Conservation (phyloP, 495 filamentous ascomycete species). For the Thermochaetoides thermophila region DNA sequence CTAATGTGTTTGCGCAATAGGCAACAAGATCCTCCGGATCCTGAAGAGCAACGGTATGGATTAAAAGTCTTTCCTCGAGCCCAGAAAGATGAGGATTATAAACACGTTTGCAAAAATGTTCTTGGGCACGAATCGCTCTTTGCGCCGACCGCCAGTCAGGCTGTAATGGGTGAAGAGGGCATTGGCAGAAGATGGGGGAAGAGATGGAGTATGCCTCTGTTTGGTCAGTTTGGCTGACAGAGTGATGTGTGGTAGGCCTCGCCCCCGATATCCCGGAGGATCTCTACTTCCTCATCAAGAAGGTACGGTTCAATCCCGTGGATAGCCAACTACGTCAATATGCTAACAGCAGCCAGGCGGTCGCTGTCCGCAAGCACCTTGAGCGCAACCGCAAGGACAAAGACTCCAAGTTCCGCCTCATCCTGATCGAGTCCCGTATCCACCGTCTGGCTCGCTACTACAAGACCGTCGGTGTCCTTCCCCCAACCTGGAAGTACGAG, state of each 20-base stretch:
- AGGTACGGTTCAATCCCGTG: constrained; percentile 58
- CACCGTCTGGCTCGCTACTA: constrained; percentile 92
- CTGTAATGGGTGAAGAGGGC: not conserved
- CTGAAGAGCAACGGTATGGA: constrained; percentile 57
- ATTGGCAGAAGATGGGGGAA: constrained; percentile 5
- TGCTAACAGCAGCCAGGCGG: constrained; percentile 44
- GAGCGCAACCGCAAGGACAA: constrained; percentile 99
- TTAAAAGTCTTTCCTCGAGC: constrained; percentile 5
- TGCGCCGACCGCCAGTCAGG: constrained; percentile 1
- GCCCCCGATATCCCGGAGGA: constrained; percentile 96
- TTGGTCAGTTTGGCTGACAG: constrained; percentile 90
- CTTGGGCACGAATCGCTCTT: not conserved
- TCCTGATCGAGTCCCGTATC: constrained; percentile 98
- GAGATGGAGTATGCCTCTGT: constrained; percentile 53
- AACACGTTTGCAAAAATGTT: constrained; percentile 1
- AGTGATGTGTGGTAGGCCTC: constrained; percentile 82
- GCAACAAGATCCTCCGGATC: constrained; percentile 99
- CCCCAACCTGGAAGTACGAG: constrained; percentile 98
- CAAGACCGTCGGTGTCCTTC: constrained; percentile 96
- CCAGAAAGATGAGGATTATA: constrained; percentile 3
- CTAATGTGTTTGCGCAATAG: constrained; percentile 29
- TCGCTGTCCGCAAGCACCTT: constrained; percentile 99
- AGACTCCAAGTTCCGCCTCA: constrained; percentile 98
- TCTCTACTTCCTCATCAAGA: constrained; percentile 97
- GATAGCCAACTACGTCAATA: not conserved